Conservation (phyloP, 768 basidiomycete genomes). For the Kwoniella botswanensis region DNA sequence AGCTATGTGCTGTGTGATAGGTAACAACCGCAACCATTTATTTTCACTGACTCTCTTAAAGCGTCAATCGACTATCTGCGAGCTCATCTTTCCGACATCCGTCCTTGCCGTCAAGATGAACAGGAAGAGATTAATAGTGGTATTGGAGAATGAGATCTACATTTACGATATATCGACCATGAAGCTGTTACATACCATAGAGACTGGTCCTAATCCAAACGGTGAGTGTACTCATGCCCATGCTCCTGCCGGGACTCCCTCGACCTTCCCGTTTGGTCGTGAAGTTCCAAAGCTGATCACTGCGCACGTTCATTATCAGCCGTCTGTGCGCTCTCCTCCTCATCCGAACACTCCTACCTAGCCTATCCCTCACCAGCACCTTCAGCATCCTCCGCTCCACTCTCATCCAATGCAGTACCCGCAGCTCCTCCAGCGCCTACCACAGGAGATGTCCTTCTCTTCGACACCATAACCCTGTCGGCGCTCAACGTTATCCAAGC, state of each 20-base stretch:
- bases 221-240: conserved; percentile 62
- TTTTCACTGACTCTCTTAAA: conserved; percentile 52
- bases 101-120: conserved; percentile 98
- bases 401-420: conserved; percentile 61
- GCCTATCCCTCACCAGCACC: conserved; percentile 96
- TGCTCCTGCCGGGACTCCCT: too few species aligned
- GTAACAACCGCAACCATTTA: too few species aligned
- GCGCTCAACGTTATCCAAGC: conserved; percentile 96
- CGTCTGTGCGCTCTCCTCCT: conserved; percentile 91
- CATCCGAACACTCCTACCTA: conserved; percentile 88
- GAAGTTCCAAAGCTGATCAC: not conserved
- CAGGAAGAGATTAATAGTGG: conserved; percentile 92
- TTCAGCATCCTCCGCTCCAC: conserved; percentile 69
- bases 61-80: conserved; percentile 99
- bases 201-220: conserved; percentile 93
- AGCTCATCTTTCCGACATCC: conserved; percentile 93
- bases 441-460: conserved; percentile 80
- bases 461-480: conserved; percentile 87
- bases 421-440: conserved; percentile 59
- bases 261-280: too few species aligned
- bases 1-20: conserved; percentile 33
- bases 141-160: conserved; percentile 96
- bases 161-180: conserved; percentile 99
- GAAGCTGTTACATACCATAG: conserved; percentile 95
- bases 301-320: conserved; percentile 62